Conservation (phyloP, 331 rosid species). For the Malus hybrid region DNA sequence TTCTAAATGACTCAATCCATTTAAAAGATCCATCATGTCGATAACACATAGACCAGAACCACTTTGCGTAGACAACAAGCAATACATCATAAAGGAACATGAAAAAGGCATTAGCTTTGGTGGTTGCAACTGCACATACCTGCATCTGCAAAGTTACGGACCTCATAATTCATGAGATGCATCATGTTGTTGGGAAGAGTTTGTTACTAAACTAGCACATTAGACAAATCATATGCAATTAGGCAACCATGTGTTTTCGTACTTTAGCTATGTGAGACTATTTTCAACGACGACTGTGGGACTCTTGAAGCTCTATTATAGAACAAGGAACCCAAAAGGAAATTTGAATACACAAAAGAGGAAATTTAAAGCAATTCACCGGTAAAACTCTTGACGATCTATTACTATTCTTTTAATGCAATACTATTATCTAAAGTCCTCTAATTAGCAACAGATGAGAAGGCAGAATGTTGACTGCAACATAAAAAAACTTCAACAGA, state of each 20-base stretch:
- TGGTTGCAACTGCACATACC: background rate
- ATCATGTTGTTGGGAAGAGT: background rate
- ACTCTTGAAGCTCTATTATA: background rate
- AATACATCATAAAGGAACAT: background rate
- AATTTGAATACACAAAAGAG: background rate
- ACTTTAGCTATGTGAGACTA: background rate
- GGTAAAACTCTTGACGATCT: background rate
- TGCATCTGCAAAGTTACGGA: background rate
- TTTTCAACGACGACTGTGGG: background rate
- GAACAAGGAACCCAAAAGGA: background rate
- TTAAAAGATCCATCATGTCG: background rate
- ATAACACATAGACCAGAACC: background rate
- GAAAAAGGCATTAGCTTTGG: background rate
- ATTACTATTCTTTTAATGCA: background rate
- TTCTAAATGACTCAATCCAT: background rate
- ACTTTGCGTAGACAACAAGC: background rate
- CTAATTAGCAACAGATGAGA: background rate
- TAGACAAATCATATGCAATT: background rate
- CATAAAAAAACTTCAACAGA: background rate
- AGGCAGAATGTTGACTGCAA: slow-evolving; percentile 4
- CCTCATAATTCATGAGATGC: background rate
- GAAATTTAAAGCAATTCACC: background rate
- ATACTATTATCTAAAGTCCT: background rate
- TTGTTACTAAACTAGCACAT: background rate
- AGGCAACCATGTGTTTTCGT: slow-evolving; percentile 5